Base-by-base conservation (phyloP, 2,329 filamentous ascomycete species). In the Mollisiaceae sp. region DNA sequence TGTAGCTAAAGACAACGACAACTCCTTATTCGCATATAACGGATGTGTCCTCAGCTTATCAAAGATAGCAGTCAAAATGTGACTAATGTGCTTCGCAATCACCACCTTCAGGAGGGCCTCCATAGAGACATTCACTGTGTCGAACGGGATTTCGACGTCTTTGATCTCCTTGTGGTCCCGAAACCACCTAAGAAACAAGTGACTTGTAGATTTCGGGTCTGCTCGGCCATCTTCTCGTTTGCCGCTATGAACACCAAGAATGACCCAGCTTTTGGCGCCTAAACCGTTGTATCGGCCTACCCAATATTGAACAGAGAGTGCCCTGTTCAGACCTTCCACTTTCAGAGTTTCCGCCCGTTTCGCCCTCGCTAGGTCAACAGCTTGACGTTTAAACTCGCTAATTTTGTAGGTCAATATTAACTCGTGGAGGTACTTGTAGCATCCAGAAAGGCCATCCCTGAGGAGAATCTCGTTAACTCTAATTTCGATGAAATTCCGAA, bases 251-350 rank as follows among this genome's bases (percentile, higher is more conserved):
- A 97, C 86, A 11, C 93, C 94, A 59, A 99, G 82, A 69, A 98
- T 89, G 57, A 99, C 83, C 94, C 95, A 99, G 76, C 89, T 97
- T 80, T 96, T 97, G 18, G 86, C 83, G 0, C 87, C 87, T 47
- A 80, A 80, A 52, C 52, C 60, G 35, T 55, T 74, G 64, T 85
- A 83, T 72, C 89, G 86, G 59, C 86, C 85, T 18, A 86, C 83
- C 95, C 95, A 99, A 78, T 99, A 99, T 74, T 97, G 94, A 39
- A 99, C 86, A 11, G 93, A 88, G 65, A 99, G 81, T 35, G 90
- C 90, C 66, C 95, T 87, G 75, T 95, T 91, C 43, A 97, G 82
- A 35, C 89, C 83, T 75, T 97, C 92, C 18, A 97, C 85, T 72
- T 87, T 88, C 55, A 98, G 77, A 39, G 89, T 89, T 63, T 92